These are phyloP conservation scores for Guillardia theta DNA, from an alignment of 78 protist species.

Conservation along the genomic window DNA sequence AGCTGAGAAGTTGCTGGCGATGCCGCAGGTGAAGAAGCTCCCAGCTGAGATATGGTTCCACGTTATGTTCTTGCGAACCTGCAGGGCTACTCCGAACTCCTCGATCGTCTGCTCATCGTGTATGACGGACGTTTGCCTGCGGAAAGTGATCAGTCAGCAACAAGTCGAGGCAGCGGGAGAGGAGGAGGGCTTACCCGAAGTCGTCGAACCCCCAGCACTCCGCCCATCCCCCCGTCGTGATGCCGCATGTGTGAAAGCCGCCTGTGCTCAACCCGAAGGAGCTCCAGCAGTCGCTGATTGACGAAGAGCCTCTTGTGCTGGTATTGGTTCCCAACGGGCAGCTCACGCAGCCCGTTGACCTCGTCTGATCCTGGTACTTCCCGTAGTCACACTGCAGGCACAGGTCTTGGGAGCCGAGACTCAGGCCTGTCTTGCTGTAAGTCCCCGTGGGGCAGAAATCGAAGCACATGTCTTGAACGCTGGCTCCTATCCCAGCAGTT, in stretches of 20 bases:
- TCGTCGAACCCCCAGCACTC: slow-evolving; percentile 16
- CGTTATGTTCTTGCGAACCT: not conserved
- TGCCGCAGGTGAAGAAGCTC: slow-evolving; percentile 29
- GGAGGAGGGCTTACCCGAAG: not conserved
- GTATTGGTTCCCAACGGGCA: slow-evolving; percentile 3
- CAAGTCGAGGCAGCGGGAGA: not conserved
- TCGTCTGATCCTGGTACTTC: not conserved
- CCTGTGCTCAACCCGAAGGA: not conserved
- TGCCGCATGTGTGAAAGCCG: slow-evolving; percentile 6
- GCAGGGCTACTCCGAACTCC: not conserved
- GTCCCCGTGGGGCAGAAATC: not conserved
- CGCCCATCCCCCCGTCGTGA: not conserved
- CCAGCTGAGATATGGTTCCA: not conserved
- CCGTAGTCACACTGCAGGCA: not conserved
- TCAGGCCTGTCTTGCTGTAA: not conserved
- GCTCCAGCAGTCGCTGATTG: not conserved
- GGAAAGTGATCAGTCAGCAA: no score
- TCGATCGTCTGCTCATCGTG: not conserved
- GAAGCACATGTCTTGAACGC: not conserved
- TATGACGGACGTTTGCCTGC: no score
- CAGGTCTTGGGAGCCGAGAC: not conserved
- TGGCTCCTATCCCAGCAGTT: not conserved
- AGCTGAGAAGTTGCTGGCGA: not conserved
- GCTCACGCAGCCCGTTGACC: not conserved
- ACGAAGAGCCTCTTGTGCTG: not conserved